phyloP scores from a whole-genome alignment of 2,329 filamentous ascomycete species.

The Remersonia thermophila region DNA sequence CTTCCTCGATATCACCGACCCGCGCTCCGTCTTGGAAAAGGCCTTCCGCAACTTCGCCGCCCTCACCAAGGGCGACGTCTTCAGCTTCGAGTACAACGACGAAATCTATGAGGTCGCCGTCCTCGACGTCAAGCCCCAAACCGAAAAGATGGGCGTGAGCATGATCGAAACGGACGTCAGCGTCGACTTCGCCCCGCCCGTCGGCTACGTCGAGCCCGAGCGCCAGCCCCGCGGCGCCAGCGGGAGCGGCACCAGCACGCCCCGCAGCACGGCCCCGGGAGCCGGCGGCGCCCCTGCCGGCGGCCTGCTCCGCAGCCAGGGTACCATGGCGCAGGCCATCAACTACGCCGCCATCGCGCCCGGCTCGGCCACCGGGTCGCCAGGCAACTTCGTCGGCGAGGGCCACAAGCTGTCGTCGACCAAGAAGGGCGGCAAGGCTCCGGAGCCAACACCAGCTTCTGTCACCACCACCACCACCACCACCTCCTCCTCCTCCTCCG shows the following conservation, averaged over 20 bases:
- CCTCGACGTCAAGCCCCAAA: constrained; percentile 80
- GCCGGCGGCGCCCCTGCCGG: constrained; percentile 46
- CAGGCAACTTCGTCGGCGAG: constrained; percentile 66
- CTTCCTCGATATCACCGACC: constrained; percentile 94
- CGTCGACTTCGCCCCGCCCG: constrained; percentile 87
- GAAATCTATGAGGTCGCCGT: constrained; percentile 87
- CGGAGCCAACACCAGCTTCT: too few species aligned
- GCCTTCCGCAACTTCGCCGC: constrained; percentile 94
- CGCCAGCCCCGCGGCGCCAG: constrained; percentile 37
- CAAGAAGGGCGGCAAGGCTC: constrained; percentile 68
- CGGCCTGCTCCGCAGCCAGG: constrained; percentile 68
- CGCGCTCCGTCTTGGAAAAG: constrained; percentile 92
- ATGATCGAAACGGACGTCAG: constrained; percentile 94
- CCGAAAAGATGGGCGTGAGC: constrained; percentile 72
- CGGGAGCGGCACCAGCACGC: constrained; percentile 65
- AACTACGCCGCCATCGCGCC: constrained; percentile 89
- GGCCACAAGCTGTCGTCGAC: constrained; percentile 65
- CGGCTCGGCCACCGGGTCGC: constrained; percentile 51
- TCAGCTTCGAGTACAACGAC: constrained; percentile 95
- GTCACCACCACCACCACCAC: constrained; percentile 59
- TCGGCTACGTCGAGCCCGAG: constrained; percentile 87
- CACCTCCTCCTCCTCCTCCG: too few species aligned
- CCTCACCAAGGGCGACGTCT: constrained; percentile 83
- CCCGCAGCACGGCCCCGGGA: constrained; percentile 50
- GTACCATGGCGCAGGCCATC: constrained; percentile 95